Percentiles rank a stretch among this genome's conserved stretches.
Conservation (phyloP, 108 stramenopile species). For the Skeletonema grethae region DNA sequence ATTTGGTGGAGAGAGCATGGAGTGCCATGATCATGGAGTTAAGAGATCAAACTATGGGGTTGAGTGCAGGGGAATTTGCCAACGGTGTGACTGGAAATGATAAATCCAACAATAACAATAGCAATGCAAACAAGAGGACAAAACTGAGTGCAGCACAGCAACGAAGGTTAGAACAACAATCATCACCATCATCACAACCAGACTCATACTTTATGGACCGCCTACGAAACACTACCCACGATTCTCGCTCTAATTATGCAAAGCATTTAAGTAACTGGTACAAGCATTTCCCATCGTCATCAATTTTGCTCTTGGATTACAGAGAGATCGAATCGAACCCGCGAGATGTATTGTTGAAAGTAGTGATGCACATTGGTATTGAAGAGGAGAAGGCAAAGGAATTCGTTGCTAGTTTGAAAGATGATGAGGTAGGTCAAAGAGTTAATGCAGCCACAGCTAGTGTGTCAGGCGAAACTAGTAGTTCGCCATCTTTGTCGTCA, state of each 20-base stretch:
- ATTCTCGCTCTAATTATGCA: slow-evolving; percentile 43
- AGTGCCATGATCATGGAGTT: slow-evolving; percentile 61
- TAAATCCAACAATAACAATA: not conserved
- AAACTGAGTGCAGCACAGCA: slow-evolving; percentile 27
- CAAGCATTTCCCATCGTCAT: slow-evolving; percentile 38
- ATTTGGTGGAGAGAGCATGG: slow-evolving; percentile 60
- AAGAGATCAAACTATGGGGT: slow-evolving; percentile 43
- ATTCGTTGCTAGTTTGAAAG: slow-evolving; percentile 23
- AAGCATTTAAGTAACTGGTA: slow-evolving; percentile 41
- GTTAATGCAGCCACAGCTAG: slow-evolving; percentile 38
- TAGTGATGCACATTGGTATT: slow-evolving; percentile 49
- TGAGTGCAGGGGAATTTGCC: slow-evolving; percentile 54
- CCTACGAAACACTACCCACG: slow-evolving; percentile 29
- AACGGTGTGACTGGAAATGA: slow-evolving; percentile 10
- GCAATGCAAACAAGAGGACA: not conserved
- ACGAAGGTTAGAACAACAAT: slow-evolving; percentile 35
- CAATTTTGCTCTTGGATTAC: slow-evolving; percentile 46
- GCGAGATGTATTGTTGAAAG: slow-evolving; percentile 24
- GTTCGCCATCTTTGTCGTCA: not conserved
- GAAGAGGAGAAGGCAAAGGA: slow-evolving; percentile 31
- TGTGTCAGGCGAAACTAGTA: not conserved
- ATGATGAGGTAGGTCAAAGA: slow-evolving; percentile 36
- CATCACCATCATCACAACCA: slow-evolving; percentile 36
- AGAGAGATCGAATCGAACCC: slow-evolving; percentile 45
- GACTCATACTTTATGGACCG: slow-evolving; percentile 57